Base-by-base conservation (phyloP, 2,329 filamentous ascomycete species). In the Emmonsiellopsis sp. region DNA sequence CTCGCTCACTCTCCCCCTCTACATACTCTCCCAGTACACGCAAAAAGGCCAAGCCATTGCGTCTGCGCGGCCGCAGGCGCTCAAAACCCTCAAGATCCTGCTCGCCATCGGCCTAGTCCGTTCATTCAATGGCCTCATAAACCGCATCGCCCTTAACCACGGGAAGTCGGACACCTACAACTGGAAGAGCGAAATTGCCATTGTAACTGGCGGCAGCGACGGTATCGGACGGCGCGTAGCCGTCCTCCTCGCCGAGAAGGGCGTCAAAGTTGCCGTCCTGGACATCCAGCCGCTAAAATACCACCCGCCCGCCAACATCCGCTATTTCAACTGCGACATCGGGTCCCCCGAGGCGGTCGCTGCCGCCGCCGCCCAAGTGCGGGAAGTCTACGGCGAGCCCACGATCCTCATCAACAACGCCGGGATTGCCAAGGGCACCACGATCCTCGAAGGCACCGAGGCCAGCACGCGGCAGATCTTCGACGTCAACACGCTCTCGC, bases 341-440 rank as follows among this genome's bases (percentile, higher is more conserved):
- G 81, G 82, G 48, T 83, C 78, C 0, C 71, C 79, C 3, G 63
- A 74, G 11, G 74, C 73, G 37, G 77, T 88, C 59, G 65, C 74
- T 6, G 76, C 77, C 5, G 83, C 81, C 0, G 62, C 73, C 10
- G 63, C 71, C 4, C 77, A 89, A 62, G 76, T 79, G 51, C 41
- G 37, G 10, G 65, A 68, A 32, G 66, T 77, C 10, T 72, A 87
- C 53, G 72, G 87, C 54, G 63, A 79, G 48, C 86, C 85, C 0
- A 88, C 84, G 0, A 73, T 89, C 56, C 73, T 89, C 3, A 84
- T 87, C 71, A 86, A 87, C 72, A 87, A 87, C 63, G 85, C 85
- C 7, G 85, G 84, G 56, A 77, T 85, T 31, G 79, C 75, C 13
- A 77, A 56, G 16, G 83, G 82, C 56, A 80, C 81, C 58, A 78